These are phyloP conservation scores for Leucocoprinus gongylophorus DNA, from an alignment of 1,284 basidiomycete species.

Conservation along the genomic window DNA sequence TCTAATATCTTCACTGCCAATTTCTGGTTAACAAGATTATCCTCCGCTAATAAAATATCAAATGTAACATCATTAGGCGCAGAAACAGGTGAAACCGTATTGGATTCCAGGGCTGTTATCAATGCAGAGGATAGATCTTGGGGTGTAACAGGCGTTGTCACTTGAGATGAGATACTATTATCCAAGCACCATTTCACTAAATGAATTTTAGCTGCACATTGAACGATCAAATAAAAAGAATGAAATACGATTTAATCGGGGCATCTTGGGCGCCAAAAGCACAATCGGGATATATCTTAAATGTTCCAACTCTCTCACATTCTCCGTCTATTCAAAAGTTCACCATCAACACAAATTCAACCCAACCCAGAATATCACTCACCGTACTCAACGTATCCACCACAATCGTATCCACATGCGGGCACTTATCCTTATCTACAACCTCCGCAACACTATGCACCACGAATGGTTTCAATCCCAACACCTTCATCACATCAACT, in stretches of 20 bases:
- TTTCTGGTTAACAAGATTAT: slow-evolving; percentile 97
- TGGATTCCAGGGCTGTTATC: slow-evolving; percentile 91
- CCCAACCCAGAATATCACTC: slow-evolving; percentile 28
- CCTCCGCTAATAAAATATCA: slow-evolving; percentile 95
- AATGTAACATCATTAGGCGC: slow-evolving; percentile 80
- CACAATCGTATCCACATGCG: slow-evolving; percentile 93
- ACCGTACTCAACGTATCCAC: slow-evolving; percentile 86
- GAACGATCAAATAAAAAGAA: slow-evolving; percentile 6
- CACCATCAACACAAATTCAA: slow-evolving; percentile 12
- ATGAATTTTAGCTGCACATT: slow-evolving; percentile 2
- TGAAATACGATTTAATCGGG: slow-evolving; percentile 58
- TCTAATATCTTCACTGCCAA: slow-evolving; percentile 96
- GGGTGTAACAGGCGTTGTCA: slow-evolving; percentile 84
- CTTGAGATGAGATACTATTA: slow-evolving; percentile 85
- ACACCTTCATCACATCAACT: slow-evolving; percentile 68
- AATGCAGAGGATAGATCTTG: slow-evolving; percentile 92
- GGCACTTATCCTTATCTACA: slow-evolving; percentile 72
- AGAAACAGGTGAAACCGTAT: slow-evolving; percentile 77
- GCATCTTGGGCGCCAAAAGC: slow-evolving; percentile 77
- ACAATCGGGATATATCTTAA: slow-evolving; percentile 96
- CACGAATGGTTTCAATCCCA: slow-evolving; percentile 79
- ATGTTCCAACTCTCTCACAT: slow-evolving; percentile 88
- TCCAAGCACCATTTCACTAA: slow-evolving; percentile 87
- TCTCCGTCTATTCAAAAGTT: slow-evolving; percentile 79
- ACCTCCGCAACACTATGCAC: slow-evolving; percentile 77